These are phyloP conservation scores for Eruca vesicaria DNA, from an alignment of 441 rosid genomes.

Conservation along the genomic window DNA sequence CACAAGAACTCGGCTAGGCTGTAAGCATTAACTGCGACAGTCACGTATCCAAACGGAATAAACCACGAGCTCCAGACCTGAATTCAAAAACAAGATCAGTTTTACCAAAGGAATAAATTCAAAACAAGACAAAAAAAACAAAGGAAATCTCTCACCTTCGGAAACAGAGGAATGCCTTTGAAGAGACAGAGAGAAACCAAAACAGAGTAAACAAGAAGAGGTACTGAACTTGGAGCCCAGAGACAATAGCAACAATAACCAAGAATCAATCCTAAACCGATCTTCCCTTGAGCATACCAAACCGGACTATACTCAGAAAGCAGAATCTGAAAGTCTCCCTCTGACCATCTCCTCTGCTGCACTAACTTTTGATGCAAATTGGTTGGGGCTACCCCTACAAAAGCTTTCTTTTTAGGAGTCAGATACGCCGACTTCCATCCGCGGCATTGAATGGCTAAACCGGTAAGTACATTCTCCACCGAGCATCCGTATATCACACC, in stretches of 20 bases:
- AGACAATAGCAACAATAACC: constrained; percentile 47
- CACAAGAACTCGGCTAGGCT: no score
- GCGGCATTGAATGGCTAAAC: constrained; percentile 59
- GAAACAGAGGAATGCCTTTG: constrained; percentile 60
- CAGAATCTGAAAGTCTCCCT: constrained; percentile 63
- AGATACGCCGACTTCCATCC: constrained; percentile 78
- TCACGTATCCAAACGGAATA: no score
- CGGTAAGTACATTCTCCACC: constrained; percentile 79
- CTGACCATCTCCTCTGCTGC: constrained; percentile 85
- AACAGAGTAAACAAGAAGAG: constrained; percentile 45
- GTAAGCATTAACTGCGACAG: no score
- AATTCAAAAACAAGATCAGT: no score
- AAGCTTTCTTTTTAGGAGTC: constrained; percentile 55
- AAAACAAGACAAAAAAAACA: not conserved
- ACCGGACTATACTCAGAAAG: constrained; percentile 58
- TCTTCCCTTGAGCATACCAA: constrained; percentile 49
- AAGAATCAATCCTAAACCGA: constrained; percentile 46
- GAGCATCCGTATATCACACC: constrained; percentile 76
- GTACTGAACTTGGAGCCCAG: constrained; percentile 60
- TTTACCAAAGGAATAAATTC: no score
- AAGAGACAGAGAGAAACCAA: constrained; percentile 60
- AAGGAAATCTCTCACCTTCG: constrained; percentile 45
- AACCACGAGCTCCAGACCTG: no score
- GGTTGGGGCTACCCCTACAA: constrained; percentile 56
- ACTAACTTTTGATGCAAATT: constrained; percentile 58